Evolutionary conservation across 139 green algal genomes (phyloP).

Genomic region (Auxenochlorella pyrenoidosa): DNA sequence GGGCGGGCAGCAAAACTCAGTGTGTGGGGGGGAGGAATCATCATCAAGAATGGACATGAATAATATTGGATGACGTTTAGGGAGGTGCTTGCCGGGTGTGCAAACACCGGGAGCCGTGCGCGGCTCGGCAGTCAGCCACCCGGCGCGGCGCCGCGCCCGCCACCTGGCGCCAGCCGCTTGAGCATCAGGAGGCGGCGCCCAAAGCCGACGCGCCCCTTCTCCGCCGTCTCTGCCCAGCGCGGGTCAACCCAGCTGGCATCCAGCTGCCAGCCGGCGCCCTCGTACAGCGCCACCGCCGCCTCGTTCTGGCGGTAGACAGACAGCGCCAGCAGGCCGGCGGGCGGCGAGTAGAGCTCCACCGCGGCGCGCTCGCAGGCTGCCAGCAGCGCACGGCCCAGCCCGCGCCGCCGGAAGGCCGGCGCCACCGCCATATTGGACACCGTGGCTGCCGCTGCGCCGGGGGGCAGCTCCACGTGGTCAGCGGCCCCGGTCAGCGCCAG

Average conservation of each 20-base stretch:
- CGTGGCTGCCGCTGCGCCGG: background rate
- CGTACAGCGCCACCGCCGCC: conserved; percentile 23
- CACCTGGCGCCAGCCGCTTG: background rate
- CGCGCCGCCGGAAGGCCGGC: background rate
- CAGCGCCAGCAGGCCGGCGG: conserved; percentile 18
- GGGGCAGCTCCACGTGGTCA: conserved; percentile 14
- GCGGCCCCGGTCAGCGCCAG: conserved; percentile 13
- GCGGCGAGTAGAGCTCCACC: background rate
- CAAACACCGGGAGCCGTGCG: no score
- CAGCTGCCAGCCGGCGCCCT: conserved; percentile 22
- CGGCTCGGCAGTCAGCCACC: no score
- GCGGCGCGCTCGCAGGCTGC: conserved; percentile 18
- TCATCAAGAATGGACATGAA: no score
- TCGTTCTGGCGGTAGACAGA: conserved; percentile 36
- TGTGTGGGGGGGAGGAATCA: no score
- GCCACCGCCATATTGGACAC: conserved; percentile 44
- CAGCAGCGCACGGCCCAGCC: conserved; percentile 33
- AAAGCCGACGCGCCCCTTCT: conserved; percentile 27
- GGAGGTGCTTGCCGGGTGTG: background rate
- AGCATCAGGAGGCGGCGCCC: conserved; percentile 36
- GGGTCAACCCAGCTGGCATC: conserved; percentile 39
- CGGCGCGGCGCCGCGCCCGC: no score
- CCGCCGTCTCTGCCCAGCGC: conserved; percentile 25
- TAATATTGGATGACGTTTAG: no score
- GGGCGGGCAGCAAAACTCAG: no score